Base-by-base conservation (phyloP, 2,329 filamentous ascomycete genomes). In the Cladosporium sp. region DNA sequence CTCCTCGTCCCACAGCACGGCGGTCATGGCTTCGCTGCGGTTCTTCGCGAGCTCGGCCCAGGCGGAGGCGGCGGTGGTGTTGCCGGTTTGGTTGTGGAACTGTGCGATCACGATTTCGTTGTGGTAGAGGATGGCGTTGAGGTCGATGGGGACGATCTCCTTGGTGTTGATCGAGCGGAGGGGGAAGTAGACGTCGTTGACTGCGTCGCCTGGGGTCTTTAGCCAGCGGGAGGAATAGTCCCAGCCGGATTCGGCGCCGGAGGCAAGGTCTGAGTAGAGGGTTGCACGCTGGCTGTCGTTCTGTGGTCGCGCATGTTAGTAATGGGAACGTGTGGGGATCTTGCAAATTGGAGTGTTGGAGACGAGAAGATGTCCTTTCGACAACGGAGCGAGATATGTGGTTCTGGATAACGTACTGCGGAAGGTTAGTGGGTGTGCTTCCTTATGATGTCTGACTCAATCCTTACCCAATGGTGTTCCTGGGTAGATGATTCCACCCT, bases 81-180 rank as follows among this genome's bases (percentile, higher is more conserved):
- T 85, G 63, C 85, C 85, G 0, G 79, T 79, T 25, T 76, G 73
- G 48, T 81, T 79, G 67, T 86, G 80, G 73, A 89, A 88, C 2
- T 77, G 71, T 13, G 85, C 80, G 61, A 90, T 87, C 59, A 82
- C 80, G 1, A 85, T 77, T 71, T 91, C 88, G 68, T 89, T 89
- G 70, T 83, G 83, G 74, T 90, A 91, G 10, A 91, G 77, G 53
- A 90, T 89, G 1, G 87, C 85, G 76, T 91, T 90, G 67, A 91
- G 81, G 64, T 90, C 88, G 2, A 91, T 86, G 1, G 87, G 86
- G 1, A 91, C 78, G 13, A 85, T 82, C 54, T 85, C 81, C 65
- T 79, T 78, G 7, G 83, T 84, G 74, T 89, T 89, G 51, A 90
- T 81, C 16, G 83, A 88, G 34, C 88, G 84, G 10, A 90, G 80